Conservation (phyloP, 495 filamentous ascomycete species). For the Lophiostoma macrostomum region DNA sequence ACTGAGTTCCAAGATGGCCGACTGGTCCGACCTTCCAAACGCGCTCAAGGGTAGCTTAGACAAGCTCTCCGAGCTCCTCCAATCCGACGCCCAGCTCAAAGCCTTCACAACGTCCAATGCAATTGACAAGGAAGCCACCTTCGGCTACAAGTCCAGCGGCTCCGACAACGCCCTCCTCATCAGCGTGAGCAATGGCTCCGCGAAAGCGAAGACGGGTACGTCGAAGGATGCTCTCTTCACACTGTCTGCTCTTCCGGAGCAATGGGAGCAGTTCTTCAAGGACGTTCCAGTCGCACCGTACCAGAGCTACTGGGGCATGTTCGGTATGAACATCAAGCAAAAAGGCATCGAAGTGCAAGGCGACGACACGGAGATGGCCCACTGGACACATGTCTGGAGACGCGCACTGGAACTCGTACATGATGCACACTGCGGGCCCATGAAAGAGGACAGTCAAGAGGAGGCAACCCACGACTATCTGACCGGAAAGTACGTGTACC, state of each 20-base stretch:
- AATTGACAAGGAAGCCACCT: conserved; percentile 35
- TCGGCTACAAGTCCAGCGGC: conserved; percentile 41
- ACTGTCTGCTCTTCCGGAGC: conserved; percentile 41
- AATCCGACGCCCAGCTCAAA: conserved; percentile 37
- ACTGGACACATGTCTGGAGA: conserved; percentile 43
- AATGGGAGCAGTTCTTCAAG: conserved; percentile 45
- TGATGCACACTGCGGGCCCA: conserved; percentile 40
- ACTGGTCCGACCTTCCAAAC: conserved; percentile 23
- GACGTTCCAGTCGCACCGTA: conserved; percentile 39
- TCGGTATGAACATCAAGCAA: conserved; percentile 45
- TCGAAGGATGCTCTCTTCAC: conserved; percentile 34
- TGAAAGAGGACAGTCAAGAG: conserved; percentile 25
- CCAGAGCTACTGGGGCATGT: conserved; percentile 44
- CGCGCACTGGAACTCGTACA: conserved; percentile 42
- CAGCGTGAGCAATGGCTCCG: conserved; percentile 36
- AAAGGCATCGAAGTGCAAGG: conserved; percentile 40
- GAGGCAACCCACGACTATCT: conserved; percentile 38
- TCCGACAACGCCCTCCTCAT: conserved; percentile 37
- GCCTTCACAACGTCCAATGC: conserved; percentile 41
- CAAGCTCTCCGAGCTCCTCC: conserved; percentile 18
- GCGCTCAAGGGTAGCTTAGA: conserved; percentile 21
- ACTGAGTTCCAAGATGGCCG: conserved; percentile 14
- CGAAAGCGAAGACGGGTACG: conserved; percentile 27
- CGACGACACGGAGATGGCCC: conserved; percentile 38
- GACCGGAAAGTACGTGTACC: conserved; percentile 41